A percentile compares a stretch with the other conserved stretches of the same genome.
Evolutionary conservation across 345 rosid species (phyloP).

Genomic region (Kernera saxatilis): DNA sequence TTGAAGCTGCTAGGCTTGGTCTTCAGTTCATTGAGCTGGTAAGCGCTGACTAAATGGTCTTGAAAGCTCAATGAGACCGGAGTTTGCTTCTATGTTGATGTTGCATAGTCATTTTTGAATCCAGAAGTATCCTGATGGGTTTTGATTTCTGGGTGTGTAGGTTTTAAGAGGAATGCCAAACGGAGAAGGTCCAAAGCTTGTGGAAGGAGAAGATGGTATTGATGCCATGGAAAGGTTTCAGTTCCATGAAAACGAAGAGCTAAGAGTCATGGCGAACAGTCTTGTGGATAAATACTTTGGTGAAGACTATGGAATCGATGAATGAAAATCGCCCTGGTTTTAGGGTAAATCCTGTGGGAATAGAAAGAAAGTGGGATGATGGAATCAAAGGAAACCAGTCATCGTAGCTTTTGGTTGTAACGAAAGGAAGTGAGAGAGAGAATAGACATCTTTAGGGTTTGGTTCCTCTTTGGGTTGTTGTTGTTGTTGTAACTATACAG

Average conservation of each 20-base stretch:
- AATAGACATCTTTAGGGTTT: background rate
- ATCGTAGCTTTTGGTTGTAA: slow-evolving; percentile 7
- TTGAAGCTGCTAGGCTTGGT: slow-evolving; percentile 81
- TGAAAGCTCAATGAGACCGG: background rate
- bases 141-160: slow-evolving; percentile 29
- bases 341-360: background rate
- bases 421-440: background rate
- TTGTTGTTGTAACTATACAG: slow-evolving; percentile 25
- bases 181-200: slow-evolving; percentile 78
- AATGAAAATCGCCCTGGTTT: slow-evolving; percentile 13
- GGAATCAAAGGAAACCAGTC: slow-evolving; percentile 15
- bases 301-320: slow-evolving; percentile 76
- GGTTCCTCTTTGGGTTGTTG: background rate
- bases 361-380: slow-evolving; percentile 1
- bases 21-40: slow-evolving; percentile 97
- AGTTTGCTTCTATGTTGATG: background rate
- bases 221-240: slow-evolving; percentile 95
- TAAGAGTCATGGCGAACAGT: slow-evolving; percentile 91
- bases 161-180: slow-evolving; percentile 92
- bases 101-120: background rate
- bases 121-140: background rate
- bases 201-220: slow-evolving; percentile 92
- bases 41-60: slow-evolving; percentile 31
- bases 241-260: slow-evolving; percentile 91
- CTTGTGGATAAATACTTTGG: slow-evolving; percentile 86